Evolutionary conservation across 179 eudicot species (phyloP).

Genomic region (Silene noctiflora): DNA sequence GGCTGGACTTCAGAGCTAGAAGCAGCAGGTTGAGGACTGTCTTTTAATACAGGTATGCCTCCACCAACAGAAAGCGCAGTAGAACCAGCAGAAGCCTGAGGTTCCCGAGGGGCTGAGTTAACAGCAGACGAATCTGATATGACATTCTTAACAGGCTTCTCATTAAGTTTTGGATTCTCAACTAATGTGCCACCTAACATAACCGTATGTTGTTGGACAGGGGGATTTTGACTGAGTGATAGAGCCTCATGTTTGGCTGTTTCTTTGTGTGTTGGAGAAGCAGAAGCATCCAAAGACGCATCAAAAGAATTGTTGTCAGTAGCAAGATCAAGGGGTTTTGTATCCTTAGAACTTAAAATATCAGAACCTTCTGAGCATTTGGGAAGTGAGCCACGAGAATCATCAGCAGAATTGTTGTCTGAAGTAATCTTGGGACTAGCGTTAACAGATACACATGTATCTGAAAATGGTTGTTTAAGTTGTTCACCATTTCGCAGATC

Average conservation of each 20-base stretch:
- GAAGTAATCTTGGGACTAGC: conserved; percentile 8
- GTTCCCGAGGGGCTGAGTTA: conserved; percentile 20
- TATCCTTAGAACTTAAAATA: neutral
- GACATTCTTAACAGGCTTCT: conserved; percentile 14
- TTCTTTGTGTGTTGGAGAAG: conserved; percentile 14
- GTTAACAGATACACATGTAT: conserved; percentile 2
- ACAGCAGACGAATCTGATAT: conserved; percentile 23
- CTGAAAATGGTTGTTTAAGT: conserved; percentile 18
- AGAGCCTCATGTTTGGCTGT: neutral
- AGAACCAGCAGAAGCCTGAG: conserved; percentile 26
- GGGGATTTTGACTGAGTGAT: neutral
- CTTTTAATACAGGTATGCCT: conserved; percentile 7
- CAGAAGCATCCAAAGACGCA: neutral
- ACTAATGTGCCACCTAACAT: conserved; percentile 14
- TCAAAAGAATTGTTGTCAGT: conserved; percentile 12
- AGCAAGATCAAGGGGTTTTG: conserved; percentile 10
- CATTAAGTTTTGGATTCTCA: conserved; percentile 21
- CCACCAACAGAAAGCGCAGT: conserved; percentile 10
- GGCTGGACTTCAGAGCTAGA: conserved; percentile 23
- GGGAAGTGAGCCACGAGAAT: conserved; percentile 14
- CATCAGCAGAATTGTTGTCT: conserved; percentile 2
- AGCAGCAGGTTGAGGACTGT: conserved; percentile 17
- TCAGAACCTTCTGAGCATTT: conserved; percentile 18
- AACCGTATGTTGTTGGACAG: conserved; percentile 14
- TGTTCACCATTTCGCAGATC: conserved; percentile 21